Percentiles rank a stretch among this genome's conserved stretches.
phyloP scores from a whole-genome alignment of 495 filamentous ascomycete species.

The Xylaria bambusicola region DNA sequence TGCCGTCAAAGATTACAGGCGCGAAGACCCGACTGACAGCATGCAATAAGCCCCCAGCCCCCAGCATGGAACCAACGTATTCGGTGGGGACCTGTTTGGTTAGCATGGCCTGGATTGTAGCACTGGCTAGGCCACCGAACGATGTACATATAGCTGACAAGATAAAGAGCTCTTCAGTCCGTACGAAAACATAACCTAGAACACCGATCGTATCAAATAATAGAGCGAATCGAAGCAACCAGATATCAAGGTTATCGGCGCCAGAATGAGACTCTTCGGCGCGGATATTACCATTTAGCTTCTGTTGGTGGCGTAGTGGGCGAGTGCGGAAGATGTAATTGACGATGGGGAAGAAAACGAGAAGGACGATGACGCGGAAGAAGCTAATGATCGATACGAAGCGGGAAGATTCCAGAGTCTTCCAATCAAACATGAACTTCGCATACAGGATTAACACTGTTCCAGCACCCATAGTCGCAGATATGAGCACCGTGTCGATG shows the following conservation, averaged over 20 bases:
- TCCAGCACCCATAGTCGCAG: conserved; percentile 77
- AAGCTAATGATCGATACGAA: conserved; percentile 78
- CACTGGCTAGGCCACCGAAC: conserved; percentile 80
- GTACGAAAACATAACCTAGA: conserved; percentile 67
- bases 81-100: conserved; percentile 90
- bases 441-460: conserved; percentile 79
- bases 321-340: conserved; percentile 67
- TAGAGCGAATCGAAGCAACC: conserved; percentile 73
- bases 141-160: conserved; percentile 69
- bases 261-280: conserved; percentile 57
- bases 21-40: conserved; percentile 75
- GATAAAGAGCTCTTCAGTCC: conserved; percentile 57
- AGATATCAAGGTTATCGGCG: conserved; percentile 77
- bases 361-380: conserved; percentile 70
- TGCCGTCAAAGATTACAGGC: conserved; percentile 78
- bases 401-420: conserved; percentile 69
- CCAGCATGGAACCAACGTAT: conserved; percentile 78
- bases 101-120: conserved; percentile 76
- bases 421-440: conserved; percentile 78
- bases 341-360: conserved; percentile 71
- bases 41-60: conserved; percentile 84
- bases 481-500: conserved; percentile 77
- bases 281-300: conserved; percentile 30
- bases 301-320: conserved; percentile 33
- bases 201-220: conserved; percentile 78